These are phyloP conservation scores for Chaetothyriales sp. DNA, from an alignment of 2,329 filamentous ascomycete species.

Conservation along the genomic window DNA sequence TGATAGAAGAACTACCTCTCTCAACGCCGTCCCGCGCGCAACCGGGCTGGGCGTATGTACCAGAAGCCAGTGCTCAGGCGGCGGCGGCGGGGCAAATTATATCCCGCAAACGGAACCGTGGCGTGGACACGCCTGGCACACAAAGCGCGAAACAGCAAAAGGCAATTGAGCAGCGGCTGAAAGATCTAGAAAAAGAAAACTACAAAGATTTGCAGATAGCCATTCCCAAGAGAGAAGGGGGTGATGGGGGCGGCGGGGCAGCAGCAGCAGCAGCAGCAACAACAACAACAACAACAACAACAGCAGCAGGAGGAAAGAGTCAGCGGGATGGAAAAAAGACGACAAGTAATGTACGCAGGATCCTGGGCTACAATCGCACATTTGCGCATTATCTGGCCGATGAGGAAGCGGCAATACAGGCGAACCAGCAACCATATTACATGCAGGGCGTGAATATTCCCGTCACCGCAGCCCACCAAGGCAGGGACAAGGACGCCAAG, in stretches of 20 bases:
- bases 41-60: conserved; percentile 75
- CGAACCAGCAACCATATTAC: conserved; percentile 21
- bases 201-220: conserved; percentile 46
- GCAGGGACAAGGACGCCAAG: conserved; percentile 18
- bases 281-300: not conserved
- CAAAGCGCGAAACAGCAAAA: conserved; percentile 71
- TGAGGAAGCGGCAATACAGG: conserved; percentile 26
- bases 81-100: conserved; percentile 29
- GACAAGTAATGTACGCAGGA: conserved; percentile 34
- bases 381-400: conserved; percentile 39
- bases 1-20: conserved; percentile 65
- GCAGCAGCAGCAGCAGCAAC: not conserved
- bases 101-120: conserved; percentile 34
- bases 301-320: conserved; percentile 13
- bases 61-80: conserved; percentile 53
- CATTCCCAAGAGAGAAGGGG: conserved; percentile 45
- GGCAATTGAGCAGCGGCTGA: conserved; percentile 67
- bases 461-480: conserved; percentile 6
- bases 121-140: conserved; percentile 29
- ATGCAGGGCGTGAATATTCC: not conserved
- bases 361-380: conserved; percentile 36
- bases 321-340: conserved; percentile 30
- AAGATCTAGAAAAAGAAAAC: conserved; percentile 70
- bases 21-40: conserved; percentile 48
- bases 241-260: conserved; percentile 3